Percentiles rank a stretch among this genome's conserved stretches.
Conservation (phyloP, 1,284 basidiomycete genomes). For the Thecaphora thlaspeos region DNA sequence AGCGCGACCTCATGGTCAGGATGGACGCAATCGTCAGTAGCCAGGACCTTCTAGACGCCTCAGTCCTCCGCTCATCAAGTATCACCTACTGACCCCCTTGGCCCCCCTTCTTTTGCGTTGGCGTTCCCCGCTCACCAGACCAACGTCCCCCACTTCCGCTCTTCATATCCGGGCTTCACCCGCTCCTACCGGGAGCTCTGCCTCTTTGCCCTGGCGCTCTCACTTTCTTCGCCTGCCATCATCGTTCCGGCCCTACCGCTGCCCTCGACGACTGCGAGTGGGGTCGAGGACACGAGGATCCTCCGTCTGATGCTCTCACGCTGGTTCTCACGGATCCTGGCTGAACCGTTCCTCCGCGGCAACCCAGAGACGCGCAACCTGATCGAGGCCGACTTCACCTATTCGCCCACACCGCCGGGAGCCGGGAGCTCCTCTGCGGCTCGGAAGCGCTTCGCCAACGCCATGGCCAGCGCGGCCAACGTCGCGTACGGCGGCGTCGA, state of each 20-base stretch:
- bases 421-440: conserved; percentile 33
- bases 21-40: conserved; percentile 26
- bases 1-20: conserved; percentile 36
- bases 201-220: conserved; percentile 37
- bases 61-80: background rate
- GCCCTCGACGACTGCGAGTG: conserved; percentile 33
- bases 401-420: conserved; percentile 37
- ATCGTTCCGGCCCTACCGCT: conserved; percentile 45
- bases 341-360: conserved; percentile 31
- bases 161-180: conserved; percentile 33
- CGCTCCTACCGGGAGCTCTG: conserved; percentile 48
- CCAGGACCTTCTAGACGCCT: background rate
- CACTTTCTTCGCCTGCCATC: conserved; percentile 25
- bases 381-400: conserved; percentile 52
- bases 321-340: conserved; percentile 44
- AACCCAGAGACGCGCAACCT: conserved; percentile 47
- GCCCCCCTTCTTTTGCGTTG: background rate
- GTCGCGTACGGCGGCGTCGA: conserved; percentile 35
- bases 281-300: conserved; percentile 36
- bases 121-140: conserved; percentile 14
- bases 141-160: conserved; percentile 48
- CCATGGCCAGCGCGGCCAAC: conserved; percentile 35
- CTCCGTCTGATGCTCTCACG: conserved; percentile 36
- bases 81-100: background rate
- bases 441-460: conserved; percentile 37